These are phyloP conservation scores for Pittosporum tobira DNA, from an alignment of 129 eudicot species.

Conservation along the genomic window DNA sequence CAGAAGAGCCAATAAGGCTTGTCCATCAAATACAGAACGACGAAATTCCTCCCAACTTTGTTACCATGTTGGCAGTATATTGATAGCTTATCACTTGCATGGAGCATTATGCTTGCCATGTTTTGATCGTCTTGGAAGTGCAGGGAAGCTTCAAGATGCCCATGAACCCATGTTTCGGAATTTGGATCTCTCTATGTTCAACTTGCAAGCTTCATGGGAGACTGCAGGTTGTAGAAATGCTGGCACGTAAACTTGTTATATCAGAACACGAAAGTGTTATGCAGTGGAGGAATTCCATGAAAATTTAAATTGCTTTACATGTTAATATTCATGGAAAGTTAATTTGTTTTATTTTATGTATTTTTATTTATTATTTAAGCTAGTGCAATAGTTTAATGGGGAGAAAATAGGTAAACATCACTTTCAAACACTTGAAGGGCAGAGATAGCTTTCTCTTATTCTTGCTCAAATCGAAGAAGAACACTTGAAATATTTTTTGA, in stretches of 20 bases:
- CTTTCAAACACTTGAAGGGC: no score
- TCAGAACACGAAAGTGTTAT: constrained; percentile 46
- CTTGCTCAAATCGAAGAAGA: no score
- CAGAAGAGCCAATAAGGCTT: constrained; percentile 34
- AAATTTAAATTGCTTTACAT: no score
- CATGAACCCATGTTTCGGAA: constrained; percentile 32
- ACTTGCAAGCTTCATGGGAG: constrained; percentile 61
- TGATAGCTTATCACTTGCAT: constrained; percentile 1
- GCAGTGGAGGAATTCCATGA: no score
- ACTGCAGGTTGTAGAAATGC: constrained; percentile 36
- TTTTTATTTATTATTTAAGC: no score
- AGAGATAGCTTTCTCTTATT: no score
- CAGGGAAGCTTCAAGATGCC: constrained; percentile 61
- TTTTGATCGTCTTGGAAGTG: constrained; percentile 72
- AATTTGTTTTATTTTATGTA: no score
- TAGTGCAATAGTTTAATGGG: no score
- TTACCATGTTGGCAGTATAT: constrained; percentile 43
- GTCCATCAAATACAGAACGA: constrained; percentile 44
- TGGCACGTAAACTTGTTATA: constrained; percentile 39
- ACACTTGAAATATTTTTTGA: no score
- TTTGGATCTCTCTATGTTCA: constrained; percentile 54
- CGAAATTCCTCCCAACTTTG: constrained; percentile 39
- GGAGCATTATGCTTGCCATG: constrained; percentile 61
- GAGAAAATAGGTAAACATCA: no score
- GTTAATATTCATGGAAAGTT: no score